A percentile compares a stretch with the other conserved stretches of the same genome.
Conservation (phyloP, 148 eudicot genomes). For the Gaultheria prostrata region DNA sequence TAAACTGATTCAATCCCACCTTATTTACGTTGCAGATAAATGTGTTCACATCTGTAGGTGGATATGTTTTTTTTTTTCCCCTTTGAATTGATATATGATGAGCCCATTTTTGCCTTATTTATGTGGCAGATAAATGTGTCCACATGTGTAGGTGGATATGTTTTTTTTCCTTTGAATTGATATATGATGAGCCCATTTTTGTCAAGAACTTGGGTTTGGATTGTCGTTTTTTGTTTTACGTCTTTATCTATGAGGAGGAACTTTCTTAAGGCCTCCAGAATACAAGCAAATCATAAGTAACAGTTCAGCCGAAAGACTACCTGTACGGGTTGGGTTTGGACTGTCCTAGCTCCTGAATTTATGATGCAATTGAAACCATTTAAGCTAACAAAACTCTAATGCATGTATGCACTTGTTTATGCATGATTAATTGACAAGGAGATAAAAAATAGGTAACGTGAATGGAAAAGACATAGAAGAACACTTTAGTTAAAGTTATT, state of each 20-base stretch:
- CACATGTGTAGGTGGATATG: background rate
- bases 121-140: background rate
- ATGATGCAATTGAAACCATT: conserved; percentile 19
- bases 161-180: background rate
- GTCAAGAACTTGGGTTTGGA: background rate
- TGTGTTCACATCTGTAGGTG: background rate
- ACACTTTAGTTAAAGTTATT: conserved; percentile 58
- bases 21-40: background rate
- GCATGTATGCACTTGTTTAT: conserved; percentile 89
- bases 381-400: conserved; percentile 76
- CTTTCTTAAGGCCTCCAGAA: background rate
- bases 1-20: background rate
- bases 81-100: no score
- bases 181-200: background rate
- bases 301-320: background rate
- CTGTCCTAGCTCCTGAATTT: background rate
- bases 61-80: background rate
- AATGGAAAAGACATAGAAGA: conserved; percentile 83
- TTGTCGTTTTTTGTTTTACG: no score
- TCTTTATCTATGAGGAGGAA: no score
- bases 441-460: conserved; percentile 66
- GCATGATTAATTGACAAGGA: conserved; percentile 83
- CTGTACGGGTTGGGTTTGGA: background rate
- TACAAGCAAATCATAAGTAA: background rate
- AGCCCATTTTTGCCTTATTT: no score